Evolutionary conservation across 2,329 filamentous ascomycete genomes (phyloP), one percentile per base, ranked within the genome.

Genomic region (Plenodomus biglobosus): DNA sequence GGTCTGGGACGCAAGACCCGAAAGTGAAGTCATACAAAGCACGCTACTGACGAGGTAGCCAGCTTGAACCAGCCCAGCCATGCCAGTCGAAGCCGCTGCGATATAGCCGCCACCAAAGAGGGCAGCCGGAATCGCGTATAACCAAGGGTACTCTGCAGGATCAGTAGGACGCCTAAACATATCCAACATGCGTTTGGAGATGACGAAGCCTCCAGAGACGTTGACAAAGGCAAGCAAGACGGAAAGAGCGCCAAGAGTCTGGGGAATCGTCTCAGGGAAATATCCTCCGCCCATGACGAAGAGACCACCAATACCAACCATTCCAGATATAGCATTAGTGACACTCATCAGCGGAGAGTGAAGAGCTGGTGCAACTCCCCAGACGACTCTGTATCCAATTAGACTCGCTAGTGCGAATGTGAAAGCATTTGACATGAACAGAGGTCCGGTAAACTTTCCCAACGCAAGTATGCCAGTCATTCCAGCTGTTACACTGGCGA

Each of bases 311-410:
- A 96, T 80, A 48, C 90, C 91, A 22, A 95, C 91, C 87, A 96
- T 75, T 72, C 87, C 90, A 24, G 89, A 94, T 60, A 95, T 95
- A 21, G 91, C 91, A 68, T 96, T 95, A 7, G 91, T 95, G 30
- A 95, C 90, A 59, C 87, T 92, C 91, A 96, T 95, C 4, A 96
- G 76, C 1, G 90, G 91, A 1, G 88, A 92, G 70, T 95, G 91
- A 4, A 96, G 78, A 30, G 90, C 89, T 7, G 90, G 90, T 0
- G 79, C 76, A 11, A 95, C 90, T 44, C 90, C 90, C 90, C 90
- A 95, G 19, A 95, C 88, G 5, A 89, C 89, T 40, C 90, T 83
- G 65, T 96, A 95, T 7, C 90, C 91, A 55, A 95, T 90, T 21
- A 96, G 76, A 61, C 89, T 88, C 40, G 91, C 89, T 38, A 96